These are phyloP conservation scores for Cercospora nicotianae DNA, from an alignment of 2,329 filamentous ascomycete species.

Conservation along the genomic window DNA sequence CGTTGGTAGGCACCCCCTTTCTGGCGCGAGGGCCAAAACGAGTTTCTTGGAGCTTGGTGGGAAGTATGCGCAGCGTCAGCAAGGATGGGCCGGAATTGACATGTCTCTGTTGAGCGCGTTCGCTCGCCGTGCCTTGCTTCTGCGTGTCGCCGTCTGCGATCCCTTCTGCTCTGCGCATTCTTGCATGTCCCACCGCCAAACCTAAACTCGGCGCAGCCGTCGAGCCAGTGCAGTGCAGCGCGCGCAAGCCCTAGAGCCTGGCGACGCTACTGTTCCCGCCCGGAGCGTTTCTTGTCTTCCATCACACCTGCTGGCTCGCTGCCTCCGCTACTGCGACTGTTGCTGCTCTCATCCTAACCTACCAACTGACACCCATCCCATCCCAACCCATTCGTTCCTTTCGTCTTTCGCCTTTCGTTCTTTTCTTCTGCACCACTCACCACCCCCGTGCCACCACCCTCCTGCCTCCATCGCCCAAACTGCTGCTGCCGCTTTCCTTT, in stretches of 20 bases:
- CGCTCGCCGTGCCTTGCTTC: background rate
- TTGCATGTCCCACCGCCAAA: background rate
- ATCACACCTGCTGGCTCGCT: background rate
- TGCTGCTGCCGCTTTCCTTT: slow-evolving; percentile 13
- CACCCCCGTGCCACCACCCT: background rate
- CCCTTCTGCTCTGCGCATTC: background rate
- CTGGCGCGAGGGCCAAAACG: background rate
- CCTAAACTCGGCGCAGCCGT: background rate
- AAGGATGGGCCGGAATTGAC: background rate
- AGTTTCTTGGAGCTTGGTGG: background rate
- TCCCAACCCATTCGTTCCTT: background rate
- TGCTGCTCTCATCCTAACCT: background rate
- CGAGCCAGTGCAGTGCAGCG: background rate
- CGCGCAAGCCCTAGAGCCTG: background rate
- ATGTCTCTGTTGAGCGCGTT: background rate
- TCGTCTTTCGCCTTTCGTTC: background rate
- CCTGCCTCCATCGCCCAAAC: background rate
- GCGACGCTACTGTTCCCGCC: background rate
- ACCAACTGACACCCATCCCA: background rate
- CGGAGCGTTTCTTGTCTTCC: background rate
- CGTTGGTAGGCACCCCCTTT: background rate
- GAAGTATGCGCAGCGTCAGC: background rate
- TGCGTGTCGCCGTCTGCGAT: background rate
- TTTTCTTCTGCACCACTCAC: background rate
- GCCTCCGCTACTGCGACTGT: background rate